Conservation (phyloP, 2,329 filamentous ascomycete genomes). For the Aspergillus quadrilineatus region DNA sequence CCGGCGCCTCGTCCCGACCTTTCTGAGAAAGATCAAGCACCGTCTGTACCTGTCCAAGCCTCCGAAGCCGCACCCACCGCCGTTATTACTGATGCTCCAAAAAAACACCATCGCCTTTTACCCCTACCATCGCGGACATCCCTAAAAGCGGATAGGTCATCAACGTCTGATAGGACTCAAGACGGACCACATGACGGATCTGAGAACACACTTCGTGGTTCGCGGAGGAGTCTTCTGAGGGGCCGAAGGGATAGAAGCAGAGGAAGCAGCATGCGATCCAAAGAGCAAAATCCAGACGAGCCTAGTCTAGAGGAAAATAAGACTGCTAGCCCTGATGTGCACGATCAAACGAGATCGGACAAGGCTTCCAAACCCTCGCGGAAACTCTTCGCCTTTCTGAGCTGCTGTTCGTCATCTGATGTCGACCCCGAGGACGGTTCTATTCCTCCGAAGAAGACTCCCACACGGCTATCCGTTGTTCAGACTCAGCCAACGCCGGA, state of each 20-base stretch:
- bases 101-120: constrained; percentile 38
- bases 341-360: constrained; percentile 35
- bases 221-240: constrained; percentile 65
- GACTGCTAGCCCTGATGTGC: constrained; percentile 32
- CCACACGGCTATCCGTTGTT: constrained; percentile 39
- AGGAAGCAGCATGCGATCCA: constrained; percentile 55
- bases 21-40: constrained; percentile 11
- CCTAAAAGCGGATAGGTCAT: constrained; percentile 37
- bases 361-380: constrained; percentile 44
- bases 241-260: constrained; percentile 66
- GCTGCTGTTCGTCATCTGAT: constrained; percentile 49
- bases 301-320: constrained; percentile 35
- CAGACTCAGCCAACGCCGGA: constrained; percentile 40
- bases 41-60: constrained; percentile 21
- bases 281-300: constrained; percentile 36
- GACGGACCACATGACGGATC: constrained; percentile 35
- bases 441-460: constrained; percentile 48
- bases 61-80: constrained; percentile 19
- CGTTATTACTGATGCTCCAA: constrained; percentile 27
- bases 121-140: constrained; percentile 41
- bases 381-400: constrained; percentile 47
- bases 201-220: constrained; percentile 63
- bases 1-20: constrained; percentile 22
- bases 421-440: constrained; percentile 46
- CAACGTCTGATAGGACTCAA: constrained; percentile 32